A percentile compares a stretch with the other conserved stretches of the same genome.
These are phyloP conservation scores for Gossypium trilobum DNA, from an alignment of 441 rosid species.

Conservation along the genomic window DNA sequence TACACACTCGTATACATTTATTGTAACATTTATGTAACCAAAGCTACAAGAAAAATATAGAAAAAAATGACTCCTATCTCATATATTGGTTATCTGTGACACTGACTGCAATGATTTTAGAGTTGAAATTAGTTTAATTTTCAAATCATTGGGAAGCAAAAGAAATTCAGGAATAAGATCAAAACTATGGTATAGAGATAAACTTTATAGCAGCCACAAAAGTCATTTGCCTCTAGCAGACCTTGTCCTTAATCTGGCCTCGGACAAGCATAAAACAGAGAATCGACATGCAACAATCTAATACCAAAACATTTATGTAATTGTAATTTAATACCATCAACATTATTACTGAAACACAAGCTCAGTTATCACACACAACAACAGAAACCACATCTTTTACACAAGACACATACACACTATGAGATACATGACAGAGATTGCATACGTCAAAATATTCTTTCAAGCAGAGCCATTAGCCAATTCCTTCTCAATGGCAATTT, in stretches of 20 bases:
- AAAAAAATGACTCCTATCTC: not conserved
- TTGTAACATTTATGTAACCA: not conserved
- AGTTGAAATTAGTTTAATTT: not conserved
- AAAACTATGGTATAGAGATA: too few relatives aligned
- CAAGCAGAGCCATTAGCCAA: conserved; percentile 11
- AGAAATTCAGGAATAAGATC: too few relatives aligned
- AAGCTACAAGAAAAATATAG: not conserved
- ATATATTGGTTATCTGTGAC: not conserved
- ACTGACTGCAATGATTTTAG: not conserved
- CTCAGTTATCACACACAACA: not conserved
- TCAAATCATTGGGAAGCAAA: not conserved
- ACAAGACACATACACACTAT: not conserved
- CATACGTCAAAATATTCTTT: not conserved
- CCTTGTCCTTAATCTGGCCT: too few relatives aligned
- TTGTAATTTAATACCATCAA: not conserved
- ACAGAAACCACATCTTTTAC: not conserved
- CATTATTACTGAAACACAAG: not conserved
- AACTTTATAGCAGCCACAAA: too few relatives aligned
- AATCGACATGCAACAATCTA: too few relatives aligned
- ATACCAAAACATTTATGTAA: not conserved
- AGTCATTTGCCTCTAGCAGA: too few relatives aligned
- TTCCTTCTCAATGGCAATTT: conserved; percentile 37
- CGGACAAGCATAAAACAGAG: too few relatives aligned
- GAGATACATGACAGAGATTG: not conserved
- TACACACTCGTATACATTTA: not conserved